Conservation (phyloP, 495 filamentous ascomycete genomes). For the Halenospora varia region DNA sequence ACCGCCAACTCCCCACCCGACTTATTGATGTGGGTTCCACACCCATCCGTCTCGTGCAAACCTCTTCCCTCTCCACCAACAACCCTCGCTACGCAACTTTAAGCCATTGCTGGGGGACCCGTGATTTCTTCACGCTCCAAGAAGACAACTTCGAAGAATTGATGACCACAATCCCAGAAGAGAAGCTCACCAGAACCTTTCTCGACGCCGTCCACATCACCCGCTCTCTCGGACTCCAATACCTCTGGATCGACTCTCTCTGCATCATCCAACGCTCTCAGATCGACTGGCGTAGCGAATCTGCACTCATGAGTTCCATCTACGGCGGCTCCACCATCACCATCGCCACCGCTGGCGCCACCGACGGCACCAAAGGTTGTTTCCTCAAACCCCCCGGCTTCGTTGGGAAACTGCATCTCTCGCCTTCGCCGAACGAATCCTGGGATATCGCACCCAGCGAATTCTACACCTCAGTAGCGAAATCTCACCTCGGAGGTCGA, state of each 20-base stretch:
- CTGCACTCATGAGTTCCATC: background rate
- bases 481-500: background rate
- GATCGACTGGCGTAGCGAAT: background rate
- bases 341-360: background rate
- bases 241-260: slow-evolving; percentile 5
- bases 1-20: background rate
- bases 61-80: background rate
- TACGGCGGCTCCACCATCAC: slow-evolving; percentile 3
- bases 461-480: background rate
- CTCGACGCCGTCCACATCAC: background rate
- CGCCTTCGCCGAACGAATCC: background rate
- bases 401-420: background rate
- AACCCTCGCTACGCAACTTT: slow-evolving; percentile 1
- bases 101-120: slow-evolving; percentile 8
- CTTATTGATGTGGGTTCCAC: background rate
- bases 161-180: background rate
- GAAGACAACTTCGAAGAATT: background rate
- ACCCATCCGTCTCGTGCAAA: background rate
- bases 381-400: too few relatives aligned
- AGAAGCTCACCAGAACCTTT: slow-evolving; percentile 1
- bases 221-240: background rate
- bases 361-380: background rate
- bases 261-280: slow-evolving; percentile 1
- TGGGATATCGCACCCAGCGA: background rate
- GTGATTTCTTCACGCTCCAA: slow-evolving; percentile 1